Conservation (phyloP, 2,329 filamentous ascomycete species). For the Trichoderma sp. region DNA sequence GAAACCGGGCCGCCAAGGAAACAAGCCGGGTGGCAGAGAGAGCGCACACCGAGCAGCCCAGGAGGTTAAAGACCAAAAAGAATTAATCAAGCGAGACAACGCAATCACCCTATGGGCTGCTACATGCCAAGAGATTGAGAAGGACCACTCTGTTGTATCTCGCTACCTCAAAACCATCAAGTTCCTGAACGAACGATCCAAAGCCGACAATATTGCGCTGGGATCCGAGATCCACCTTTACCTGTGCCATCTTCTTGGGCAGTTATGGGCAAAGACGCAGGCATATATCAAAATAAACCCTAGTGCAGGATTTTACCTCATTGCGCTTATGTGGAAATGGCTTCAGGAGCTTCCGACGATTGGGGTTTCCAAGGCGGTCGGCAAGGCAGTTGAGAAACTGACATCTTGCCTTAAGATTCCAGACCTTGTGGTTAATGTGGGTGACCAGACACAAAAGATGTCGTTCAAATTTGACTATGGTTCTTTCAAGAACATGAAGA, state of each 20-base stretch:
- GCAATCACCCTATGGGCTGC: background rate
- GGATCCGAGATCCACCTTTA: conserved; percentile 40
- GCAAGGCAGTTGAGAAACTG: conserved; percentile 23
- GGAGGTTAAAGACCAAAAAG: conserved; percentile 38
- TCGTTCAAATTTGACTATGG: conserved; percentile 7
- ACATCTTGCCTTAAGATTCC: conserved; percentile 5
- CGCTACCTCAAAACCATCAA: conserved; percentile 52
- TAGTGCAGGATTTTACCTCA: conserved; percentile 26
- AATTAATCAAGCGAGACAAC: background rate
- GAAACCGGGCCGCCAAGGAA: conserved; percentile 29
- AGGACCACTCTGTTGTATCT: conserved; percentile 42
- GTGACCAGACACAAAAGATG: background rate
- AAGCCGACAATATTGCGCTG: conserved; percentile 32
- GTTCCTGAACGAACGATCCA: conserved; percentile 47
- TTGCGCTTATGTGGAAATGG: conserved; percentile 30
- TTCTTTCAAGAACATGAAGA: background rate
- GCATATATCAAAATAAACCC: background rate
- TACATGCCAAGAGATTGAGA: conserved; percentile 43
- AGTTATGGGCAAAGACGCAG: conserved; percentile 24
- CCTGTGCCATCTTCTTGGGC: conserved; percentile 37
- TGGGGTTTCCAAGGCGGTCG: conserved; percentile 22
- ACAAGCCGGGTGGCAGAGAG: conserved; percentile 37
- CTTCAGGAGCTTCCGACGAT: conserved; percentile 26
- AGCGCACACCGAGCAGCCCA: conserved; percentile 38
- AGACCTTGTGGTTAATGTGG: background rate